Evolutionary conservation across 1,284 basidiomycete species (phyloP).

Genomic region (Ganoderma multipileum): DNA sequence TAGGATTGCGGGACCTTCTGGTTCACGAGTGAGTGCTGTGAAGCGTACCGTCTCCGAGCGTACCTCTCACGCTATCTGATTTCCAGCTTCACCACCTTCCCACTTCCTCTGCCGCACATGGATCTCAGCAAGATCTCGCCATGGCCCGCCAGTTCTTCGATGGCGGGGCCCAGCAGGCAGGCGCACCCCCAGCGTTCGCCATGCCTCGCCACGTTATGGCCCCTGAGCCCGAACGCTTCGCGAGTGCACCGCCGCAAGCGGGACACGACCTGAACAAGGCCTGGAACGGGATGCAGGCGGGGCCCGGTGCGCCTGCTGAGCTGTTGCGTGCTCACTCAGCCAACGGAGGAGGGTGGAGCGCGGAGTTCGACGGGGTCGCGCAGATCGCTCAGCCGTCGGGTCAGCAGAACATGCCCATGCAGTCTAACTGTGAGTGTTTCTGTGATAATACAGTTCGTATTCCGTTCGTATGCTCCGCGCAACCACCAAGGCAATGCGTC

Average conservation of each 20-base stretch:
- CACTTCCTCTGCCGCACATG: conserved; percentile 51
- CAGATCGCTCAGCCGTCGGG: conserved; percentile 19
- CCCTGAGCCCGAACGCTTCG: conserved; percentile 46
- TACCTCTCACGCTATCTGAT: not conserved
- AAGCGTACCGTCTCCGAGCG: not conserved
- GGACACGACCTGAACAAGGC: conserved; percentile 50
- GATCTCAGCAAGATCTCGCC: conserved; percentile 70
- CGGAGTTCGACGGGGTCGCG: conserved; percentile 38
- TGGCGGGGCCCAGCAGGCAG: conserved; percentile 43
- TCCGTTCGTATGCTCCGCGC: not conserved
- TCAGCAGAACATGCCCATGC: conserved; percentile 30
- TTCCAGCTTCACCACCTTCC: conserved; percentile 77
- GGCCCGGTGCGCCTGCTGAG: conserved; percentile 24
- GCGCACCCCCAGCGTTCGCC: conserved; percentile 38
- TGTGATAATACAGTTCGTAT: not conserved
- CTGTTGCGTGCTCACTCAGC: conserved; percentile 19
- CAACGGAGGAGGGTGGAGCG: conserved; percentile 35
- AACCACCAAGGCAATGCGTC: not conserved
- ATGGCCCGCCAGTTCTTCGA: conserved; percentile 84
- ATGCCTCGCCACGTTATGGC: conserved; percentile 44
- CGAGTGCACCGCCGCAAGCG: conserved; percentile 33
- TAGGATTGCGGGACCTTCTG: conserved; percentile 74
- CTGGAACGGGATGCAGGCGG: conserved; percentile 58
- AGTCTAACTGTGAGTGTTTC: conserved; percentile 34
- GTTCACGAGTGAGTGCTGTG: conserved; percentile 58